These are phyloP conservation scores for Trichophyton equinum DNA, from an alignment of 2,329 filamentous ascomycete genomes.

Conservation along the genomic window DNA sequence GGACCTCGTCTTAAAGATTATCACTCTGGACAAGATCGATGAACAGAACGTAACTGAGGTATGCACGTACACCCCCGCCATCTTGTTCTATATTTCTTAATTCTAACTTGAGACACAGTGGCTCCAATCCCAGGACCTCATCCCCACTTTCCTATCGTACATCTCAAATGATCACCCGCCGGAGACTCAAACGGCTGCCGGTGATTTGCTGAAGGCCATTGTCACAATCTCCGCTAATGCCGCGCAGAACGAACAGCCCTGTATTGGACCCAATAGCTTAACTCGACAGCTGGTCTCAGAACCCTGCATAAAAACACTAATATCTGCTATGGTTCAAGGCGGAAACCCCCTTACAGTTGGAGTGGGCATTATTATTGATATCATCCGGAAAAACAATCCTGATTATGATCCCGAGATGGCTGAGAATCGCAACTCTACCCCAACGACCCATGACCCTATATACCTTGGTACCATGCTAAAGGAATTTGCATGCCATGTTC, in stretches of 20 bases:
- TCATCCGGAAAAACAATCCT: constrained; percentile 98
- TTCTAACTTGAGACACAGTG: constrained; percentile 44
- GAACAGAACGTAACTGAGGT: constrained; percentile 90
- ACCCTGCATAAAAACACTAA: constrained; percentile 69
- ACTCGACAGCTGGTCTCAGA: constrained; percentile 88
- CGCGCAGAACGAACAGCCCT: constrained; percentile 96
- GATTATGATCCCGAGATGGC: constrained; percentile 93
- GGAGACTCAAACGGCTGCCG: constrained; percentile 88
- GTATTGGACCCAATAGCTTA: constrained; percentile 93
- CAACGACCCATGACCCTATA: constrained; percentile 81
- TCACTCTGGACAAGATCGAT: constrained; percentile 85
- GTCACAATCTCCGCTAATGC: constrained; percentile 98
- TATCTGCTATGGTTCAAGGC: constrained; percentile 80
- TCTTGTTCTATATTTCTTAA: not conserved
- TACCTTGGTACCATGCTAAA: constrained; percentile 84
- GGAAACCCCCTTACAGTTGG: constrained; percentile 92
- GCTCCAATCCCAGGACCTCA: constrained; percentile 79
- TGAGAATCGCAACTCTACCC: constrained; percentile 62
- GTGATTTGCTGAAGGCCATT: constrained; percentile 95
- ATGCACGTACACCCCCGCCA: constrained; percentile 23
- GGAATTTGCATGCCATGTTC: constrained; percentile 79
- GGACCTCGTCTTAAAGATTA: constrained; percentile 93
- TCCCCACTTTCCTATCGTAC: constrained; percentile 76
- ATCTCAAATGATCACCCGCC: constrained; percentile 73
- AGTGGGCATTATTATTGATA: constrained; percentile 94